These are phyloP conservation scores for Ophiocordyceps camponoti-saundersi DNA, from an alignment of 2,329 filamentous ascomycete genomes.

Conservation along the genomic window DNA sequence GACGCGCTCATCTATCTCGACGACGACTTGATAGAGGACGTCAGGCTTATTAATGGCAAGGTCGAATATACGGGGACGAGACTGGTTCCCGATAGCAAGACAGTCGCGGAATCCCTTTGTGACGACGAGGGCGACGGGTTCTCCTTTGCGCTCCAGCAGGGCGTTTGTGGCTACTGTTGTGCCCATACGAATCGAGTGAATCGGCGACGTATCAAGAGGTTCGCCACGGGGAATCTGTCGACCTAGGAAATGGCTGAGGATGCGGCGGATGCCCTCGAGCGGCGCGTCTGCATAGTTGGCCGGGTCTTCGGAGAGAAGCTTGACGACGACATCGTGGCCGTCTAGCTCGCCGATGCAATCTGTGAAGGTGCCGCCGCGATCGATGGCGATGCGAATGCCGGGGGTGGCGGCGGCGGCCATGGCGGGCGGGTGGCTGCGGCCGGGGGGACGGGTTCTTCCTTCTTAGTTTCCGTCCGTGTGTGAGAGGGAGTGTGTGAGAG, in stretches of 20 bases:
- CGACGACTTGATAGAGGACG: conserved; percentile 50
- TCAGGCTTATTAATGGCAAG: conserved; percentile 51
- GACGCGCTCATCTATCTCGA: conserved; percentile 61
- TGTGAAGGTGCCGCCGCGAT: conserved; percentile 40
- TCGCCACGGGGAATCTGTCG: conserved; percentile 15
- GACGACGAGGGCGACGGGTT: conserved; percentile 51
- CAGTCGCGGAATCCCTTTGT: conserved; percentile 60
- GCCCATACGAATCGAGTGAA: conserved; percentile 62
- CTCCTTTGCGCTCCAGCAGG: conserved; percentile 57
- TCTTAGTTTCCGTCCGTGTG: too few species aligned
- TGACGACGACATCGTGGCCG: conserved; percentile 51
- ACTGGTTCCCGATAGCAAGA: conserved; percentile 57
- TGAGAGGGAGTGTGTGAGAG: too few species aligned
- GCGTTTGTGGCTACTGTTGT: conserved; percentile 68
- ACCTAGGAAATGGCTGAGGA: conserved; percentile 16
- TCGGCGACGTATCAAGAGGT: conserved; percentile 15
- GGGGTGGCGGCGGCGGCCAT: conserved; percentile 48
- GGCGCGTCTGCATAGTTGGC: conserved; percentile 58
- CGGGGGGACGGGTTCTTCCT: too few species aligned
- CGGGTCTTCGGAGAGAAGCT: conserved; percentile 56
- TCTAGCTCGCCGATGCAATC: conserved; percentile 52
- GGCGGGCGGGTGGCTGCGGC: background rate
- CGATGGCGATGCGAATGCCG: conserved; percentile 19
- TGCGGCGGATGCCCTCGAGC: conserved; percentile 49
- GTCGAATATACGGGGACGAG: conserved; percentile 56